Percentiles rank a stretch among this genome's conserved stretches.
phyloP scores from a whole-genome alignment of 1,139 yeast genomes.

The Ogataea hybrid region DNA sequence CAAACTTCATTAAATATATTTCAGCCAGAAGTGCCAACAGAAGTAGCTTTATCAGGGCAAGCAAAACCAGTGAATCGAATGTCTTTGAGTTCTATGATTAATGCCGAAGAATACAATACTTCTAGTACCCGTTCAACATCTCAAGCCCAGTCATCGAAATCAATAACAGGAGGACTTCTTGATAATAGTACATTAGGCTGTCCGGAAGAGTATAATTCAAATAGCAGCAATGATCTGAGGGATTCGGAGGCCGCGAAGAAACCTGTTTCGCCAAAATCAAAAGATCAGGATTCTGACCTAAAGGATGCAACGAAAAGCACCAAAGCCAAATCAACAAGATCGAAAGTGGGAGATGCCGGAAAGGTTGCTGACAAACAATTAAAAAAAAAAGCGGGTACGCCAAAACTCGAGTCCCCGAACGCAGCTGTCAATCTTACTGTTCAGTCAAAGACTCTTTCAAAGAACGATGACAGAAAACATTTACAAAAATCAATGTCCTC shows the following conservation, averaged over 20 bases:
- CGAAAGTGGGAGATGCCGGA: background rate
- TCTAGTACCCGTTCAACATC: too few relatives aligned
- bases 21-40: too few relatives aligned
- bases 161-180: too few relatives aligned
- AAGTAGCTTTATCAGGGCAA: too few relatives aligned
- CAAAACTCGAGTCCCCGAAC: background rate
- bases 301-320: slow-evolving; percentile 4
- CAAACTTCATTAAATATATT: too few relatives aligned
- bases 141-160: too few relatives aligned
- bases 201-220: too few relatives aligned
- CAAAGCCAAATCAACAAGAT: slow-evolving; percentile 1
- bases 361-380: slow-evolving; percentile 3
- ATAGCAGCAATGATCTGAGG: too few relatives aligned
- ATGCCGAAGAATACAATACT: slow-evolving; percentile 15
- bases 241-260: background rate
- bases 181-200: too few relatives aligned
- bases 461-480: background rate
- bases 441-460: background rate
- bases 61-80: slow-evolving; percentile 12
- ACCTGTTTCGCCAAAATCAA: background rate
- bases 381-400: background rate
- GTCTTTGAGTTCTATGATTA: slow-evolving; percentile 27
- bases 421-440: too few relatives aligned
- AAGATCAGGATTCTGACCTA: slow-evolving; percentile 7
- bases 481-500: slow-evolving; percentile 7